These are phyloP conservation scores for Pharus latifolius DNA, from an alignment of 176 grass and related monocot species.

Conservation along the genomic window DNA sequence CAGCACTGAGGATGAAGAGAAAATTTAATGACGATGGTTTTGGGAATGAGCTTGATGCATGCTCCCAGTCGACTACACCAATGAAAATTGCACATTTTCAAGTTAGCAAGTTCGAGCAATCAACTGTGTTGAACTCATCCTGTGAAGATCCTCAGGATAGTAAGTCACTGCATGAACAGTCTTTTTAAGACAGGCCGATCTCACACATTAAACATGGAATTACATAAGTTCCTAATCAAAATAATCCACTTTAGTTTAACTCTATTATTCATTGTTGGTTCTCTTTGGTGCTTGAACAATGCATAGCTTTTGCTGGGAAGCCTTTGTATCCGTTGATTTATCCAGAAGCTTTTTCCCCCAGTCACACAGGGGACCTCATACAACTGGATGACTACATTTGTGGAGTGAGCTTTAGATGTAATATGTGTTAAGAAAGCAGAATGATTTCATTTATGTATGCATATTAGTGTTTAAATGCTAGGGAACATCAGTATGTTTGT, in stretches of 20 bases:
- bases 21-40: conserved; percentile 25
- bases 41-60: conserved; percentile 18
- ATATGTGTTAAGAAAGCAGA: not conserved
- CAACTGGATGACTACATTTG: not conserved
- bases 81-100: conserved; percentile 30
- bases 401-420: not conserved
- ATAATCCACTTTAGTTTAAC: not conserved
- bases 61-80: conserved; percentile 13
- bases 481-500: not conserved
- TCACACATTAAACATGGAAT: not conserved
- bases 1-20: conserved; percentile 62
- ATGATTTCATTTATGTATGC: not conserved
- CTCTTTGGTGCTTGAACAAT: not conserved
- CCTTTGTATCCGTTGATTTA: not conserved
- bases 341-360: not conserved
- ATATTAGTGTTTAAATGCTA: not conserved
- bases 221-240: not conserved
- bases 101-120: conserved; percentile 17
- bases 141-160: conserved; percentile 28
- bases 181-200: too few relatives aligned
- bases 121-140: conserved; percentile 21
- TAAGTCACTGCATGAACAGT: conserved; percentile 21
- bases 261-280: not conserved
- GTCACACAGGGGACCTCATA: not conserved
- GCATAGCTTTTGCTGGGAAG: not conserved